phyloP scores from a whole-genome alignment of 208 protist genomes.

The Leishmania gerbilli region DNA sequence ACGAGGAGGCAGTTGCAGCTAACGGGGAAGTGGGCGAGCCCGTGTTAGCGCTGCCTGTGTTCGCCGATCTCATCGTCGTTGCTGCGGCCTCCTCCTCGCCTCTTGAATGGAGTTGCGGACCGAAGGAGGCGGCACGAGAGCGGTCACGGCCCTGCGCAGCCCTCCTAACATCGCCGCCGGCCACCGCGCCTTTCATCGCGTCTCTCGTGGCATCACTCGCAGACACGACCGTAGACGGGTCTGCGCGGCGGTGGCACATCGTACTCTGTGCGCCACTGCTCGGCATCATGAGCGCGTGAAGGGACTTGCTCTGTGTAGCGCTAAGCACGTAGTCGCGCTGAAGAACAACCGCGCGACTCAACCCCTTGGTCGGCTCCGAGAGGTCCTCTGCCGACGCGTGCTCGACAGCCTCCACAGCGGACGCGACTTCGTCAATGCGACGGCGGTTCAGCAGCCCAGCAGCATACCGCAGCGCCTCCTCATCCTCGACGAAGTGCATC shows the following conservation, averaged over 20 bases:
- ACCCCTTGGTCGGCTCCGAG: background rate
- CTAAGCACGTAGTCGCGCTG: slow-evolving; percentile 3
- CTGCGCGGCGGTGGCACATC: background rate
- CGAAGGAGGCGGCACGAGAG: background rate
- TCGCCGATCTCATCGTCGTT: background rate
- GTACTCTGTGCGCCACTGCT: background rate
- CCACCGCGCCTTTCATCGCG: background rate
- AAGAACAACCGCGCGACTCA: background rate
- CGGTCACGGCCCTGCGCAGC: background rate
- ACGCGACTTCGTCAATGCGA: slow-evolving; percentile 10
- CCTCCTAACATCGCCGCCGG: background rate
- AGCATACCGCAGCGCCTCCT: slow-evolving; percentile 13
- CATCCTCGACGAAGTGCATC: slow-evolving; percentile 30
- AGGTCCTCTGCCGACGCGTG: background rate
- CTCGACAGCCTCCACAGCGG: slow-evolving; percentile 10
- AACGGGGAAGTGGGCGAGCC: background rate
- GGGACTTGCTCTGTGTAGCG: slow-evolving; percentile 7
- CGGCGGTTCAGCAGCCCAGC: slow-evolving; percentile 9
- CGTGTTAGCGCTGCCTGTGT: background rate
- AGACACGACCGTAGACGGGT: background rate
- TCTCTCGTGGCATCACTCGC: background rate
- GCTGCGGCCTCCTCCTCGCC: background rate
- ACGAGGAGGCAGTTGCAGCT: background rate
- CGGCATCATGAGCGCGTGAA: background rate
- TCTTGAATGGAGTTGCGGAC: background rate